A percentile compares a stretch with the other conserved stretches of the same genome.
phyloP scores from a whole-genome alignment of 495 filamentous ascomycete species.

The Aeminium ludgeri region DNA sequence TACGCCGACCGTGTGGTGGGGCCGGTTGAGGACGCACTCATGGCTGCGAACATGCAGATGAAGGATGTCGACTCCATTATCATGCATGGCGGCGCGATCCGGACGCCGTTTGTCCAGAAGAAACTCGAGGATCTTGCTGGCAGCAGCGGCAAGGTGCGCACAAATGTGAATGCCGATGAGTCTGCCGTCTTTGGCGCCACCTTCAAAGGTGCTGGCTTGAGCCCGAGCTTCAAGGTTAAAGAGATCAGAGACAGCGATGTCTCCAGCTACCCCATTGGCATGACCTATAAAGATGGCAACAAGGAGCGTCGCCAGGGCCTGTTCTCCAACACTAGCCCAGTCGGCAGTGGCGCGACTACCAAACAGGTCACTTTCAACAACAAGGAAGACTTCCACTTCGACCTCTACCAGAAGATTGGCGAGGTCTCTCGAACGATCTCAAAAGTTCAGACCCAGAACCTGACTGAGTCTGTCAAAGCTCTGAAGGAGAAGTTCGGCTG shows the following conservation, averaged over 20 bases:
- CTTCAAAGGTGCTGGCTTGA: constrained; percentile 81
- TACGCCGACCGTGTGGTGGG: constrained; percentile 49
- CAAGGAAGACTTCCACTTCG: constrained; percentile 65
- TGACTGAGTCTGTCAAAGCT: constrained; percentile 62
- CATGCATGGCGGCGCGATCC: constrained; percentile 75
- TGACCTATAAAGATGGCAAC: constrained; percentile 42
- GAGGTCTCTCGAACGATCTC: constrained; percentile 31
- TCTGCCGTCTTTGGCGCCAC: constrained; percentile 92
- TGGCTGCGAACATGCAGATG: constrained; percentile 51
- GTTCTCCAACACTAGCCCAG: constrained; percentile 59
- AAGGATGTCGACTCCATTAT: constrained; percentile 78
- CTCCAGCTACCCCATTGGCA: constrained; percentile 51
- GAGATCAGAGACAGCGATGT: constrained; percentile 71
- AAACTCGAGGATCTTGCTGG: constrained; percentile 63
- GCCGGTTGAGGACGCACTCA: constrained; percentile 59
- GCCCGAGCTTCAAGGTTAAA: constrained; percentile 90
- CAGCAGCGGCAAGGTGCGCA: constrained; percentile 58
- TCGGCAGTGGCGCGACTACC: constrained; percentile 40
- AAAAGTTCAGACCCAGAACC: constrained; percentile 54
- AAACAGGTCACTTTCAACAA: constrained; percentile 85
- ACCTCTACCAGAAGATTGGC: constrained; percentile 55
- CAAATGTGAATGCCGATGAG: constrained; percentile 95
- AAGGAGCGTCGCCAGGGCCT: constrained; percentile 57
- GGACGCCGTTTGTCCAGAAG: constrained; percentile 89
- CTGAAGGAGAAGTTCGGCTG: constrained; percentile 65